These are phyloP conservation scores for Kandelia obovata DNA, from an alignment of 345 rosid genomes.

Conservation along the genomic window DNA sequence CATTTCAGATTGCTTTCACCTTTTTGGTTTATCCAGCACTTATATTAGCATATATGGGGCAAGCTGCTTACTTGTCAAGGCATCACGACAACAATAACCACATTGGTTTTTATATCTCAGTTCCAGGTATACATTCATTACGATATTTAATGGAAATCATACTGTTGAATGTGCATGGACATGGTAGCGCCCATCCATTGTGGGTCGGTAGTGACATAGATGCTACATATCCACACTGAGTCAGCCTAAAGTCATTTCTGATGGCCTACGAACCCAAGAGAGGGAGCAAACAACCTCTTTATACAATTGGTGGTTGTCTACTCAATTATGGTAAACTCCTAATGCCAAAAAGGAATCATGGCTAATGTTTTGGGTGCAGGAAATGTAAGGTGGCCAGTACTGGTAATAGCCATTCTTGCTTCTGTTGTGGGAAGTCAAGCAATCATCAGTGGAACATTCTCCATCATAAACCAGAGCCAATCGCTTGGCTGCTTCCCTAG, in stretches of 20 bases:
- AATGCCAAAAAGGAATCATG: not conserved
- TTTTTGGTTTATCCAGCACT: slow-evolving; percentile 97
- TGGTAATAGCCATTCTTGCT: slow-evolving; percentile 83
- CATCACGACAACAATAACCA: slow-evolving; percentile 64
- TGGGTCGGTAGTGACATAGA: not conserved
- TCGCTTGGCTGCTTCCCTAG: slow-evolving; percentile 97
- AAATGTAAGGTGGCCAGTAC: slow-evolving; percentile 79
- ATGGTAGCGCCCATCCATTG: not conserved
- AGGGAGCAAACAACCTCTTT: not conserved
- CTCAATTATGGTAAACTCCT: not conserved
- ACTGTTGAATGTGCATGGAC: not conserved
- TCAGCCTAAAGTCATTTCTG: not conserved
- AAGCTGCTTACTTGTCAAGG: slow-evolving; percentile 91
- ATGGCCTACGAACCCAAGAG: not conserved
- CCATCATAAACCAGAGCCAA: slow-evolving; percentile 98
- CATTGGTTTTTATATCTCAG: slow-evolving; percentile 83
- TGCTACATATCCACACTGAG: not conserved
- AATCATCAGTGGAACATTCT: slow-evolving; percentile 96
- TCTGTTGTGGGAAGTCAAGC: slow-evolving; percentile 99
- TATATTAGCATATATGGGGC: slow-evolving; percentile 97
- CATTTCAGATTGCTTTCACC: slow-evolving; percentile 84
- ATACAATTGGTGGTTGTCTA: not conserved
- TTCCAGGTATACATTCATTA: slow-evolving; percentile 54
- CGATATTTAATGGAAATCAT: not conserved
- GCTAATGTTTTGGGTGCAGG: slow-evolving; percentile 38